Conservation (phyloP, 2,329 filamentous ascomycete genomes). For the Tetracladium maxilliforme region DNA sequence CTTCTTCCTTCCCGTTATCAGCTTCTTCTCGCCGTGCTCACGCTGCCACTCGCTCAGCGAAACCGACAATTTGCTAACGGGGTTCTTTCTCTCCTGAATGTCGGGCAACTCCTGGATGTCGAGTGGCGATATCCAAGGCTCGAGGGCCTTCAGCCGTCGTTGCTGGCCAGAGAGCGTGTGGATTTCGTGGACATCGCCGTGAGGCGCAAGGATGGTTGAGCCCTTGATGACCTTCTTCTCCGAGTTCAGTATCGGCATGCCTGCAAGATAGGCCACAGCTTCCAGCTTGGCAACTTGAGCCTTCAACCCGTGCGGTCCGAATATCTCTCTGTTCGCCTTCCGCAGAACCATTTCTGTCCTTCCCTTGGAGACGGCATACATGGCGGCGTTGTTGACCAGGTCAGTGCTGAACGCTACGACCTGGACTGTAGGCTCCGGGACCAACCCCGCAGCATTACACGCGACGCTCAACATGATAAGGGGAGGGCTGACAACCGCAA, state of each 20-base stretch:
- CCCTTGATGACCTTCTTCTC: too few relatives aligned
- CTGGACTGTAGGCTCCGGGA: constrained; percentile 13
- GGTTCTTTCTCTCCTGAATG: too few relatives aligned
- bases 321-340: constrained; percentile 15
- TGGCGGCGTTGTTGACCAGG: constrained; percentile 7
- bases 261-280: too few relatives aligned
- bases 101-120: constrained; percentile 3
- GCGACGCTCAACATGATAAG: constrained; percentile 11
- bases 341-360: constrained; percentile 13
- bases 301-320: constrained; percentile 16
- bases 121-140: constrained; percentile 6
- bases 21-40: constrained; percentile 2
- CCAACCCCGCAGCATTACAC: constrained; percentile 10
- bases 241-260: too few relatives aligned
- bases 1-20: constrained; percentile 3
- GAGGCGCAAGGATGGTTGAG: too few relatives aligned
- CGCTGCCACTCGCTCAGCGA: constrained; percentile 3
- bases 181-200: too few relatives aligned
- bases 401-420: constrained; percentile 9
- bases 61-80: constrained; percentile 1
- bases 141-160: constrained; percentile 5
- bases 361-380: constrained; percentile 10
- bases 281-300: constrained; percentile 11
- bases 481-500: constrained; percentile 14
- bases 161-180: too few relatives aligned